Evolutionary conservation across 2,329 filamentous ascomycete species (phyloP), one percentile per base, ranked within the genome.

Genomic region (Epichloe festucae): DNA sequence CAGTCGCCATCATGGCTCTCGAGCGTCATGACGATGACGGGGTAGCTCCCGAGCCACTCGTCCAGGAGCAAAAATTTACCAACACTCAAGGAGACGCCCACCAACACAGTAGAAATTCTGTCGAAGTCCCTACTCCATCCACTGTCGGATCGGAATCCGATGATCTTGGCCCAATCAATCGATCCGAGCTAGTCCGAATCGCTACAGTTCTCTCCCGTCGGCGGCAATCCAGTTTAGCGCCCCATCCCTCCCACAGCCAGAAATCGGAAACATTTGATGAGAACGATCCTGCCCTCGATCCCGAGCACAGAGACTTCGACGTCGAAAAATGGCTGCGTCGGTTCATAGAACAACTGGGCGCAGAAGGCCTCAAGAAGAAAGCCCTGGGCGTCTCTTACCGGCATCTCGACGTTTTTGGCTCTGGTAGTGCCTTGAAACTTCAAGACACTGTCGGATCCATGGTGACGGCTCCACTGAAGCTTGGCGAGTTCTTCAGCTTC

Each of bases 371-470:
- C 45, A 73, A 71, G 53, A 66, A 69, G 54, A 75, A 70, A 56
- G 69, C 70, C 6, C 76, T 82, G 0, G 82, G 82, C 3, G 71
- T 87, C 6, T 75, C 77, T 0, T 87, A 81, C 67, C 78, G 78
- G 54, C 73, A 85, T 49, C 72, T 88, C 36, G 77, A 77, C 52
- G 81, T 89, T 0, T 82, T 73, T 5, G 85, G 85, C 0, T 81
- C 81, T 0, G 84, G 83, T 0, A 74, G 77, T 2, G 81, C 82
- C 0, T 62, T 89, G 23, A 82, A 87, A 56, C 69, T 87, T 1
- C 85, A 89, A 60, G 72, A 81, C 51, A 87, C 79, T 2, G 81
- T 89, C 3, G 73, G 70, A 2, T 81, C 80, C 1, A 65, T 79
- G 7, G 62, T 86, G 21, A 63, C 76, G 54, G 70, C 76, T 0